Percentiles rank a stretch among this genome's conserved stretches.
phyloP scores from a whole-genome alignment of 306 rosid species.

The Elaeagnus macrophylla region DNA sequence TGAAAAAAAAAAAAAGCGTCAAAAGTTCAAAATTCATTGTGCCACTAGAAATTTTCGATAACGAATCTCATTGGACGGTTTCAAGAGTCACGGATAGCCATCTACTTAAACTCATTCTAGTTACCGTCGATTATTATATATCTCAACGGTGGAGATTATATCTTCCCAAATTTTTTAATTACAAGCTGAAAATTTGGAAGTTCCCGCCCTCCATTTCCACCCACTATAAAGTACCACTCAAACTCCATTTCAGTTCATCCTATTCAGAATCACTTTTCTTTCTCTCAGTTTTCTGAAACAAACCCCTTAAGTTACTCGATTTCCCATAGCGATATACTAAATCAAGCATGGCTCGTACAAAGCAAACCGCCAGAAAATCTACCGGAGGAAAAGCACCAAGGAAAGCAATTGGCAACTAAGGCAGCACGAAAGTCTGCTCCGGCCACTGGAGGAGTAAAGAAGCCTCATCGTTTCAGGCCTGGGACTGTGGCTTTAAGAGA shows the following conservation, averaged over 20 bases:
- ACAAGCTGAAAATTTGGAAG: background rate
- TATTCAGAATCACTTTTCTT: background rate
- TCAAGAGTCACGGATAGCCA: too few species aligned
- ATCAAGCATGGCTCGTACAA: background rate
- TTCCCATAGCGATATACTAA: background rate
- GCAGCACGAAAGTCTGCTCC: background rate
- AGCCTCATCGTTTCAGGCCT: slow-evolving; percentile 1
- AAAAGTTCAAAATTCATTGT: too few species aligned
- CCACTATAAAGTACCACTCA: background rate
- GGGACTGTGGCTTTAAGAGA: background rate
- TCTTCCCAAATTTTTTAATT: background rate
- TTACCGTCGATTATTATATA: background rate
- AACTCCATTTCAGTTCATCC: background rate
- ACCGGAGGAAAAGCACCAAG: slow-evolving; percentile 1
- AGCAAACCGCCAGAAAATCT: background rate
- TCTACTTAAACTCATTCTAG: too few species aligned
- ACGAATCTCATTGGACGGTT: too few species aligned
- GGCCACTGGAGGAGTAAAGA: slow-evolving; percentile 1
- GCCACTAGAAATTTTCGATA: too few species aligned
- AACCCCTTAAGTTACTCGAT: background rate
- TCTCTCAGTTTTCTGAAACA: background rate
- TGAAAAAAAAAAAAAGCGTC: too few species aligned
- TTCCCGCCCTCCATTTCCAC: background rate
- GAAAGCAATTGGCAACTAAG: background rate
- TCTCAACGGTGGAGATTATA: background rate